These are phyloP conservation scores for Rhizopus arrhizus DNA, from an alignment of 371 early-diverging fungal species.

Conservation along the genomic window DNA sequence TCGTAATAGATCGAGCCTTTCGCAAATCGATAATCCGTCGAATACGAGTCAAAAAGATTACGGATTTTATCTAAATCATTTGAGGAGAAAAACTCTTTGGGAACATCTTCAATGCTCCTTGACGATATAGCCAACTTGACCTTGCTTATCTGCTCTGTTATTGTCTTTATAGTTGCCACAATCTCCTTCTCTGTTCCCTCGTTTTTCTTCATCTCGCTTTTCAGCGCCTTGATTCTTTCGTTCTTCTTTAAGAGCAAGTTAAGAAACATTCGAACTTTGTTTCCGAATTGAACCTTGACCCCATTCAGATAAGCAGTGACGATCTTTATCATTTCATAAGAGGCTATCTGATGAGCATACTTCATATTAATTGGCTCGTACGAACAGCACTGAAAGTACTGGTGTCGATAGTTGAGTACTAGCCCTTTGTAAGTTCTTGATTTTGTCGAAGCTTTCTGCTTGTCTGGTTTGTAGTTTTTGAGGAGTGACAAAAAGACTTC, in stretches of 20 bases:
- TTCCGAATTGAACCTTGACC: too few relatives aligned
- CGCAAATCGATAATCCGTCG: not conserved
- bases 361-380: slow-evolving; percentile 6
- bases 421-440: not conserved
- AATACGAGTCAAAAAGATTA: not conserved
- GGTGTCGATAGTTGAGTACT: not conserved
- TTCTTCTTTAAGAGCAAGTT: too few relatives aligned
- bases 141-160: too few relatives aligned
- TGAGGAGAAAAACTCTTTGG: not conserved
- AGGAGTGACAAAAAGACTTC: slow-evolving; percentile 5
- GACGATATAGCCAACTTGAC: too few relatives aligned
- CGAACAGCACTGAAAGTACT: not conserved
- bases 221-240: too few relatives aligned
- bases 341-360: slow-evolving; percentile 6
- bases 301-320: too few relatives aligned
- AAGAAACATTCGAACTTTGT: too few relatives aligned
- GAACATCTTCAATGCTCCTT: too few relatives aligned
- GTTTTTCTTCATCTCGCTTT: too few relatives aligned
- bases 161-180: too few relatives aligned
- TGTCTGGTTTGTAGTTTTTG: not conserved
- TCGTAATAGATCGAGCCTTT: slow-evolving; percentile 4
- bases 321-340: too few relatives aligned
- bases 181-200: too few relatives aligned
- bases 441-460: not conserved
- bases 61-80: not conserved